A percentile compares a stretch with the other conserved stretches of the same genome.
These are phyloP conservation scores for Vitis rupestris DNA, from an alignment of 164 flowering plant species.

Conservation along the genomic window DNA sequence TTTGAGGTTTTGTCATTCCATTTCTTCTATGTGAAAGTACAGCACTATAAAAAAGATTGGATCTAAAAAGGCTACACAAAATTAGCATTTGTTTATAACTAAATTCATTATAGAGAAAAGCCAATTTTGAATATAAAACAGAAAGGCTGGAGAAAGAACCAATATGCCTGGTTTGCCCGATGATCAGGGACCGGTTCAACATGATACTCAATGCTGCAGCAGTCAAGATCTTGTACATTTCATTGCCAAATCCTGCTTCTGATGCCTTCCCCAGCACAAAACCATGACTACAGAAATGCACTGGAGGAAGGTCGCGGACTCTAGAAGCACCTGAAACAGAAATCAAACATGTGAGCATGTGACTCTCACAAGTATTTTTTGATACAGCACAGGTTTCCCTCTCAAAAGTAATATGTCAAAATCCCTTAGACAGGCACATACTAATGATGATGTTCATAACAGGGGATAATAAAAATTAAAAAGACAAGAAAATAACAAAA, in stretches of 20 bases:
- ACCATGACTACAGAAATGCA: conserved; percentile 79
- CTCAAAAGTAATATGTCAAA: neutral
- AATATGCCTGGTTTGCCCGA: conserved; percentile 99
- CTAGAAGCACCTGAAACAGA: conserved; percentile 66
- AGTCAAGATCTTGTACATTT: conserved; percentile 92
- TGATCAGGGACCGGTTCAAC: conserved; percentile 89
- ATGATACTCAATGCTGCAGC: conserved; percentile 85
- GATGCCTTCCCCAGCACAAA: conserved; percentile 96
- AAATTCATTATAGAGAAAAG: neutral
- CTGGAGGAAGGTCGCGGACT: conserved; percentile 72
- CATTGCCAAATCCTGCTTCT: conserved; percentile 98
- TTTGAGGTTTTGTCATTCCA: neutral
- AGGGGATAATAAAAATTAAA: too few species aligned
- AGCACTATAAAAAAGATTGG: too few species aligned
- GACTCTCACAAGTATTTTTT: neutral
- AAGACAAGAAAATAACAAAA: too few species aligned
- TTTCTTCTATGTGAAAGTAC: neutral
- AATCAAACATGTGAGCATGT: conserved; percentile 18
- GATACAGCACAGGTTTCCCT: neutral
- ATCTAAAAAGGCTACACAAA: too few species aligned
- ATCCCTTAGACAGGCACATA: neutral
- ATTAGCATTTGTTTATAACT: too few species aligned
- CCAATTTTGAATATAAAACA: conserved; percentile 22
- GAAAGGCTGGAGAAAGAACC: conserved; percentile 87
- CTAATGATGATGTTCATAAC: neutral